Conservation (phyloP, 2,329 filamentous ascomycete genomes). For the Teratosphaeria destructans region DNA sequence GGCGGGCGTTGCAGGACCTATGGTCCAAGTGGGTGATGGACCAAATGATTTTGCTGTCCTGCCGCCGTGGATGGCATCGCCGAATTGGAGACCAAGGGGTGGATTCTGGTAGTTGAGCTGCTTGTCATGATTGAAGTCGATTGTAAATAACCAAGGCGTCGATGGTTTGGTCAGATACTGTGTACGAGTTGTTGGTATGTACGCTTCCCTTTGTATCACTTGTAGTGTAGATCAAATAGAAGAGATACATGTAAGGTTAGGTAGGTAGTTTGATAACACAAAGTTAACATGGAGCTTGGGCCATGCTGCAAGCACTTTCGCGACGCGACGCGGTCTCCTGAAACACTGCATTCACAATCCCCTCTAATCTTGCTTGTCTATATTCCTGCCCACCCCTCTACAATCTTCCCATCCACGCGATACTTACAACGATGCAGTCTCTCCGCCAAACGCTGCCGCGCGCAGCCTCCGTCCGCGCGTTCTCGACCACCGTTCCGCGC, state of each 20-base stretch:
- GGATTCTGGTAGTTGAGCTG: neutral
- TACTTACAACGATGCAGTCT: conserved; percentile 33
- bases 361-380: neutral
- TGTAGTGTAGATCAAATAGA: too few species aligned
- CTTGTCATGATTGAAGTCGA: neutral
- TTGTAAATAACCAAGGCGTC: neutral
- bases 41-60: neutral
- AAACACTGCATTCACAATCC: neutral
- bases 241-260: too few species aligned
- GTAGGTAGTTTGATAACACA: neutral
- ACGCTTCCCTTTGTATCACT: too few species aligned
- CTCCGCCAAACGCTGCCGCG: conserved; percentile 36
- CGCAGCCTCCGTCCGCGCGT: conserved; percentile 50
- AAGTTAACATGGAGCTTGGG: neutral
- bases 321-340: neutral
- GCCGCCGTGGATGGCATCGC: neutral
- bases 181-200: too few species aligned
- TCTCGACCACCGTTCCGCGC: conserved; percentile 58
- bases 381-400: neutral
- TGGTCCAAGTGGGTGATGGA: neutral
- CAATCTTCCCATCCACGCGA: neutral
- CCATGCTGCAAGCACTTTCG: neutral
- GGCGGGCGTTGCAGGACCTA: neutral
- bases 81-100: neutral
- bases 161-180: too few species aligned